These are phyloP conservation scores for Epichloe elymi DNA, from an alignment of 2,329 filamentous ascomycete species.

Conservation along the genomic window DNA sequence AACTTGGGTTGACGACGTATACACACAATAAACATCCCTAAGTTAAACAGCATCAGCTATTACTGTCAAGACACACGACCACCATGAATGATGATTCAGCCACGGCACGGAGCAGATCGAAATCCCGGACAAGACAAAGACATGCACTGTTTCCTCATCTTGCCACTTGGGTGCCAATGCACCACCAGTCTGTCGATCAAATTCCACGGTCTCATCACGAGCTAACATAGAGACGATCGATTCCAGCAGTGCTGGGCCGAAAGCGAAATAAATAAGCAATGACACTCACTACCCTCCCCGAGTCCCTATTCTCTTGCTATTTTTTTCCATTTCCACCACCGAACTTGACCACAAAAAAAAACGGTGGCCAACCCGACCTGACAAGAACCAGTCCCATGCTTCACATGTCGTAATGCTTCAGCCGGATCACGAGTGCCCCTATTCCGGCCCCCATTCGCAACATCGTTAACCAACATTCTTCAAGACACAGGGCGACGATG, in stretches of 20 bases:
- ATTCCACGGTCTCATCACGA: neutral
- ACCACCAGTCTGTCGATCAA: neutral
- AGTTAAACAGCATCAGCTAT: neutral
- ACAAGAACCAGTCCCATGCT: neutral
- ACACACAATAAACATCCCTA: too few species aligned
- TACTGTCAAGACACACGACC: neutral
- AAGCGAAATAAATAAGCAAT: neutral
- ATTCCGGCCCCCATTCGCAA: too few species aligned
- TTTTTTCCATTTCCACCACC: neutral
- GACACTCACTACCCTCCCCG: neutral
- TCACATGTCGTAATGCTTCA: too few species aligned
- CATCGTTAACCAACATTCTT: too few species aligned
- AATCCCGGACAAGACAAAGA: neutral
- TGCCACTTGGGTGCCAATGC: neutral
- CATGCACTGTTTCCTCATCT: neutral
- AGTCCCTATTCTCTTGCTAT: neutral
- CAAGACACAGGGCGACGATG: too few species aligned
- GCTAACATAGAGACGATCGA: neutral
- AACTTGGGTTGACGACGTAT: too few species aligned
- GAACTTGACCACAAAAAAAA: neutral
- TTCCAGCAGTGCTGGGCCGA: neutral
- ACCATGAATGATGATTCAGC: neutral
- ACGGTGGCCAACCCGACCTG: too few species aligned
- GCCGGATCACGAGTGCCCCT: too few species aligned
- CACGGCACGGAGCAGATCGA: neutral